Evolutionary conservation across 78 protist species (phyloP).

Genomic region (Dictyostelium intermedium): DNA sequence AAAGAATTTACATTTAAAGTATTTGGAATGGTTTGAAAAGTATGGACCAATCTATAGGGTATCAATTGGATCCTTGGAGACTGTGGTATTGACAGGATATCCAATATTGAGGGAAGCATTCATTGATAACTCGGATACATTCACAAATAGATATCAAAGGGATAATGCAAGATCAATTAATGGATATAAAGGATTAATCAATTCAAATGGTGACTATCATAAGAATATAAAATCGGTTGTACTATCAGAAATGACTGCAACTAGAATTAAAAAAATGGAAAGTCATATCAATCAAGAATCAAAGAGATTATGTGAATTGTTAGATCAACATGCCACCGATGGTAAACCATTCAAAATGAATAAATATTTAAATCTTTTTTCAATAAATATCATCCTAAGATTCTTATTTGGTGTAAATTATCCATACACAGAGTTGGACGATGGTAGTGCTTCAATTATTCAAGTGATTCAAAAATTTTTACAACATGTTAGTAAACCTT

Average conservation of each 20-base stretch:
- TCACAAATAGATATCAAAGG: background rate
- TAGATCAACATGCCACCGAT: background rate
- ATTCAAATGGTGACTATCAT: slow-evolving; percentile 50
- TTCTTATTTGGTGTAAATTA: background rate
- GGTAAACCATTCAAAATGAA: background rate
- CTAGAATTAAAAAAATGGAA: slow-evolving; percentile 2
- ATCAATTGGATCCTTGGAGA: background rate
- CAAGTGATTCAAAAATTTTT: background rate
- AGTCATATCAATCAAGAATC: background rate
- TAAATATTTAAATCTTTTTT: background rate
- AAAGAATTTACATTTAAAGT: background rate
- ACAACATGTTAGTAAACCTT: background rate
- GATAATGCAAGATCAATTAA: background rate
- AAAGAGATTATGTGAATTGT: background rate
- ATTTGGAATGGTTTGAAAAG: background rate
- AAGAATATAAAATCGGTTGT: background rate
- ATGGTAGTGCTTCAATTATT: background rate
- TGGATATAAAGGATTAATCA: background rate
- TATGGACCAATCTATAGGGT: slow-evolving; percentile 18
- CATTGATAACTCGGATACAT: background rate
- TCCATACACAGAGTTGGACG: slow-evolving; percentile 5
- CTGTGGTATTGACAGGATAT: slow-evolving; percentile 27
- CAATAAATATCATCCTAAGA: background rate
- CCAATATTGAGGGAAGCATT: slow-evolving; percentile 30
- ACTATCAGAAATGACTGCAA: background rate